Conservation (phyloP, 2,329 filamentous ascomycete species). For the Neoarthrinium moseri region DNA sequence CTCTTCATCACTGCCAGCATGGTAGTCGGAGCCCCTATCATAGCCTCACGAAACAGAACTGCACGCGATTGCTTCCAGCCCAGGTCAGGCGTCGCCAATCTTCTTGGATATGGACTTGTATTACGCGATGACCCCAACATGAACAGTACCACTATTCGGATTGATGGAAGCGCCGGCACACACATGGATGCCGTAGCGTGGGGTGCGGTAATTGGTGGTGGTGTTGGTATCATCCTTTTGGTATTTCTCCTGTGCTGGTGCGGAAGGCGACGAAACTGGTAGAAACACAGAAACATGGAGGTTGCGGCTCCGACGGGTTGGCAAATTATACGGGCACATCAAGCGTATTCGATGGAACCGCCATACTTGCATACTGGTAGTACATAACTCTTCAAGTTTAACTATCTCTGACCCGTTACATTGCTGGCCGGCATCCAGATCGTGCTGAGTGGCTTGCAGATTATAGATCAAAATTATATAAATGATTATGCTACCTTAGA, state of each 20-base stretch:
- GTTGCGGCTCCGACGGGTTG: too few relatives aligned
- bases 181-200: neutral
- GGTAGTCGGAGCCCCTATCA: neutral
- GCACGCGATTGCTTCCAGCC: neutral
- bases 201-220: neutral
- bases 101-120: neutral
- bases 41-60: neutral
- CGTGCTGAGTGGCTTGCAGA: too few relatives aligned
- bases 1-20: neutral
- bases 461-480: too few relatives aligned
- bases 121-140: neutral
- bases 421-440: too few relatives aligned
- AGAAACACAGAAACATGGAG: too few relatives aligned
- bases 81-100: neutral
- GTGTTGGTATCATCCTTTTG: neutral
- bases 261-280: slow-evolving; percentile 2
- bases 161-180: slow-evolving; percentile 1
- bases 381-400: too few relatives aligned
- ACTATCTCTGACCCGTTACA: too few relatives aligned
- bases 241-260: slow-evolving; percentile 2
- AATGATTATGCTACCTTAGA: too few relatives aligned
- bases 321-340: too few relatives aligned
- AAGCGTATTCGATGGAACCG: too few relatives aligned
- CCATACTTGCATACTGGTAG: too few relatives aligned
- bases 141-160: neutral